Conservation (phyloP, 2,329 filamentous ascomycete species). For the Fusarium sp. region DNA sequence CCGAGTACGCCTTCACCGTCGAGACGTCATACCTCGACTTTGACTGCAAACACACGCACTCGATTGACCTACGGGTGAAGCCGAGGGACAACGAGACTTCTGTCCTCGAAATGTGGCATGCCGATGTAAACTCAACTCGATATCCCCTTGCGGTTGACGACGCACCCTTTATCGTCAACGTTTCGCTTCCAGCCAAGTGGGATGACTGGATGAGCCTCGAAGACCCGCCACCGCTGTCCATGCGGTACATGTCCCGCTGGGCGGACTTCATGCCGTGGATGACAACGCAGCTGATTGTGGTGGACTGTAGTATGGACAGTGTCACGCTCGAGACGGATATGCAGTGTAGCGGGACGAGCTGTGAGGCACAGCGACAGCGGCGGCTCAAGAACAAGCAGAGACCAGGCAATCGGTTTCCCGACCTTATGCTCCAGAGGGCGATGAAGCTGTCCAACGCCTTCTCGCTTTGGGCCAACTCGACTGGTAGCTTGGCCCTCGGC, state of each 20-base stretch:
- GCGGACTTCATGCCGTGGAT: background rate
- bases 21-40: slow-evolving; percentile 19
- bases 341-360: background rate
- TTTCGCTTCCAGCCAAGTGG: background rate
- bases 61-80: background rate
- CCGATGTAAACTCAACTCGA: background rate
- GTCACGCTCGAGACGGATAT: slow-evolving; percentile 2
- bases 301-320: slow-evolving; percentile 1
- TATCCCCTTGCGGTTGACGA: background rate
- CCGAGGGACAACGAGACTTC: background rate
- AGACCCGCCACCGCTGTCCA: background rate
- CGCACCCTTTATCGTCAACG: background rate
- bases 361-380: background rate
- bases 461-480: background rate
- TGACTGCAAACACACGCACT: slow-evolving; percentile 6
- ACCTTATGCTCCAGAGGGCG: background rate
- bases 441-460: background rate
- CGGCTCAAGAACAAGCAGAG: background rate
- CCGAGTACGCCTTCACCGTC: slow-evolving; percentile 1
- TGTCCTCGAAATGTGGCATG: background rate
- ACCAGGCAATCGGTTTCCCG: background rate
- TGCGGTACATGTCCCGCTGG: slow-evolving; percentile 1
- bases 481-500: background rate
- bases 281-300: background rate
- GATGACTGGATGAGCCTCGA: slow-evolving; percentile 2